Evolutionary conservation across 805 yeast genomes (phyloP), one percentile per base, ranked within the genome.

Genomic region (Wickerhamiella musiphila): DNA sequence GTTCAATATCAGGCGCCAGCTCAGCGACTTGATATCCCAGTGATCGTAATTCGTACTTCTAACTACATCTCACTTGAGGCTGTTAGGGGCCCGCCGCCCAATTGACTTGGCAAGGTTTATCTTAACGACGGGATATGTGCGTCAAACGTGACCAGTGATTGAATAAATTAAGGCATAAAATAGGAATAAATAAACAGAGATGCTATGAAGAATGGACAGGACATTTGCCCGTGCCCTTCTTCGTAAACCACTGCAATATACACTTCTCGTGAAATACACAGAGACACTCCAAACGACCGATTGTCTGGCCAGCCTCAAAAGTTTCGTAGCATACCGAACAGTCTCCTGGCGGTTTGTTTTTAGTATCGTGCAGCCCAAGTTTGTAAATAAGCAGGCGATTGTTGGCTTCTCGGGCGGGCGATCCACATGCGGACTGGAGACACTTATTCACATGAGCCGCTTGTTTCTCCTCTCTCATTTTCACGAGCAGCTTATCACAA

Each of bases 291-390:
- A 90, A 56, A 26, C 99, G 59, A 0, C 93, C 96, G 12, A 90
- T 86, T 46, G 75, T 76, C 34, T 83, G 90, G 2, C 93, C 93
- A 0, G 84, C 79, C 29, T 58, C 56, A 51, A 84, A 70, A 13
- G 79, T 93, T 50, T 90, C 98, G 39, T 86, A 69, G 48, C 99
- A 90, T 16, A 90, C 86, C 11, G 82, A 86, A 52, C 99, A 90
- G 52, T 90, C 96, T 30, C 70, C 69, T 12, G 59, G 61, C 18
- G 57, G 49, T 6, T 45, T 48, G 11, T 39, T 37, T 14, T 44
- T 51, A 35, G 46, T 51, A 37, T 60, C 62, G 5, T 51, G 45
- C 12, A 58, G 50, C 29, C 43, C 67, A n/a, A n/a, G n/a, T 12
- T 45, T 38, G 51, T 78, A 82, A 1, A 83, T 90, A 31, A 90